These are phyloP conservation scores for Blastobotrys americana DNA, from an alignment of 805 yeast genomes.

Conservation along the genomic window DNA sequence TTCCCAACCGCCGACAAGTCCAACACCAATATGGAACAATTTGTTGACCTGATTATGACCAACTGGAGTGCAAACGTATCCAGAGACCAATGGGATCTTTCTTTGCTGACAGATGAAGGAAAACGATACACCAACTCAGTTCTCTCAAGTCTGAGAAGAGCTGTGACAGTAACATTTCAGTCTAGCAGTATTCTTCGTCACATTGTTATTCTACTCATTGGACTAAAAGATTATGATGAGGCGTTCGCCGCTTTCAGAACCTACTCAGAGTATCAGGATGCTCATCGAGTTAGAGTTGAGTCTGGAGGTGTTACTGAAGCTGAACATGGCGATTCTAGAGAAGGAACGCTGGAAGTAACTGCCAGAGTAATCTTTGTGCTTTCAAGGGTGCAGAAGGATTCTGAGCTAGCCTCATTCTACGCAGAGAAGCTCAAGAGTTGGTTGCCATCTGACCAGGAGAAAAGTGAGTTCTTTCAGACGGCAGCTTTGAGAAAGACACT, in stretches of 20 bases:
- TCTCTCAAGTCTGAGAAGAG: slow-evolving; percentile 14
- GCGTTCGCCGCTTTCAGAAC: slow-evolving; percentile 30
- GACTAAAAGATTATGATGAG: slow-evolving; percentile 25
- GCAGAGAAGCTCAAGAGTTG: slow-evolving; percentile 17
- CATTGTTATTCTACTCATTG: slow-evolving; percentile 22
- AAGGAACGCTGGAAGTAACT: slow-evolving; percentile 10
- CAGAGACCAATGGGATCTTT: slow-evolving; percentile 8
- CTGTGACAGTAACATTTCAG: slow-evolving; percentile 27
- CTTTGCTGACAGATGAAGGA: slow-evolving; percentile 5
- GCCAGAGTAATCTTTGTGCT: slow-evolving; percentile 12
- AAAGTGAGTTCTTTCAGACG: not conserved
- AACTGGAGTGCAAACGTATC: slow-evolving; percentile 18
- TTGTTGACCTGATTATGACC: slow-evolving; percentile 15
- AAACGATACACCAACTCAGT: slow-evolving; percentile 15
- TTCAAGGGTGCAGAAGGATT: slow-evolving; percentile 13
- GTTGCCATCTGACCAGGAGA: slow-evolving; percentile 6
- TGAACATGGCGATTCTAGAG: slow-evolving; percentile 19
- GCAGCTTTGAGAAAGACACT: slow-evolving; percentile 1
- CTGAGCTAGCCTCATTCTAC: slow-evolving; percentile 11
- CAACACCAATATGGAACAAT: slow-evolving; percentile 19
- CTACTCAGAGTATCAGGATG: slow-evolving; percentile 26
- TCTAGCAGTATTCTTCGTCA: slow-evolving; percentile 30
- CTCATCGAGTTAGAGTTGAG: slow-evolving; percentile 18
- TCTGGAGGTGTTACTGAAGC: slow-evolving; percentile 23
- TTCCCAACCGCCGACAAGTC: slow-evolving; percentile 22